Conservation (phyloP, 1,284 basidiomycete genomes). For the Moesziomyces parantarcticus region DNA sequence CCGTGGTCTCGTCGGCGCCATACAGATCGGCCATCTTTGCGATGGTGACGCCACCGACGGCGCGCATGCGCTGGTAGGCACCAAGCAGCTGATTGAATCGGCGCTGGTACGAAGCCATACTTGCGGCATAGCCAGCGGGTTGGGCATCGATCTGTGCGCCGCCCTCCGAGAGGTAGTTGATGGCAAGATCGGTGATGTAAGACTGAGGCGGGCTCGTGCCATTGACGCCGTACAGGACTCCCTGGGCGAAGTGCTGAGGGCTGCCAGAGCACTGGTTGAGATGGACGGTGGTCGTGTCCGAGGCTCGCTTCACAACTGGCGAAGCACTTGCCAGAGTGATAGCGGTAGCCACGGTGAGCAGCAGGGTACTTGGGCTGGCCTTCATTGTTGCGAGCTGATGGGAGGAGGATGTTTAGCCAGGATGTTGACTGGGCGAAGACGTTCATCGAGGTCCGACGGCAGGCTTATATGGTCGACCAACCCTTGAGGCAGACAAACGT, state of each 20-base stretch:
- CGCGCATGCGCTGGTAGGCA: slow-evolving; percentile 17
- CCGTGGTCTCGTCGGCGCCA: slow-evolving; percentile 19
- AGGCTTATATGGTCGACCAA: too few relatives aligned
- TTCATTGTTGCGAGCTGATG: slow-evolving; percentile 3
- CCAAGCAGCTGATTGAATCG: slow-evolving; percentile 13
- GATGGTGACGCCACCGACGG: slow-evolving; percentile 15
- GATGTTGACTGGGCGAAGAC: too few relatives aligned
- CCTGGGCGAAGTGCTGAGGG: slow-evolving; percentile 17
- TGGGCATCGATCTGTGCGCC: slow-evolving; percentile 25
- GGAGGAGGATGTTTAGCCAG: too few relatives aligned
- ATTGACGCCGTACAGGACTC: slow-evolving; percentile 24
- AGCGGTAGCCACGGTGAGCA: slow-evolving; percentile 2
- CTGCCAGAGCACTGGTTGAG: slow-evolving; percentile 17
- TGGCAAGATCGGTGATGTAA: slow-evolving; percentile 12
- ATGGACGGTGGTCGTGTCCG: slow-evolving; percentile 20
- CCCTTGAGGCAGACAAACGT: too few relatives aligned
- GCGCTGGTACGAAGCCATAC: slow-evolving; percentile 10
- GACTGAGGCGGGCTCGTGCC: slow-evolving; percentile 22
- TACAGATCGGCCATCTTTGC: slow-evolving; percentile 27
- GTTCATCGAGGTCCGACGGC: too few relatives aligned
- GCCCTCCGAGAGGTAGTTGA: slow-evolving; percentile 25
- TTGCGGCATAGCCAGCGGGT: slow-evolving; percentile 16
- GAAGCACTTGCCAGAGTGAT: neutral
- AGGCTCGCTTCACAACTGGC: slow-evolving; percentile 10
- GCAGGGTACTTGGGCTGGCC: neutral